Evolutionary conservation across 345 rosid species (phyloP).

Genomic region (Camelina laxa): DNA sequence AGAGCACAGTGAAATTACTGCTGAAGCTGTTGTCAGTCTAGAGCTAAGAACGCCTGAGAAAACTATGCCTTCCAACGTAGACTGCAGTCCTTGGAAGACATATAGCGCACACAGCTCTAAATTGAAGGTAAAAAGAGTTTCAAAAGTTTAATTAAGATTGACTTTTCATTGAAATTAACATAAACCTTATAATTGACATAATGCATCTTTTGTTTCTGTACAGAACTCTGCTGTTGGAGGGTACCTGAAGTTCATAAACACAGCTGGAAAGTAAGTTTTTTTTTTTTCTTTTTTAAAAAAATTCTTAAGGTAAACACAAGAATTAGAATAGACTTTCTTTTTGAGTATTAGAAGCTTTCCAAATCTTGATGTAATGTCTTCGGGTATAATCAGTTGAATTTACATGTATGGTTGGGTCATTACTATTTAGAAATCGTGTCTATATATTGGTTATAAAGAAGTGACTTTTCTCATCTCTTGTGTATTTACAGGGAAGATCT

Average conservation of each 20-base stretch:
- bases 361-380: neutral
- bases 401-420: constrained; percentile 12
- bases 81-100: constrained; percentile 56
- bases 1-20: constrained; percentile 11
- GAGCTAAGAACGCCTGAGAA: constrained; percentile 63
- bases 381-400: neutral
- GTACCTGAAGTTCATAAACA: constrained; percentile 66
- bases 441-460: neutral
- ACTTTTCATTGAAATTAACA: neutral
- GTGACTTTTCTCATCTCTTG: constrained; percentile 5
- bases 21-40: constrained; percentile 31
- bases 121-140: constrained; percentile 54
- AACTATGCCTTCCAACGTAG: constrained; percentile 33
- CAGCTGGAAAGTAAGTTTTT: constrained; percentile 67
- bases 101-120: constrained; percentile 51
- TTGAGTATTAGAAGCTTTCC: neutral
- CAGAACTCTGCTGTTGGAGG: constrained; percentile 68
- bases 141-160: neutral
- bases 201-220: neutral
- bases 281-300: neutral
- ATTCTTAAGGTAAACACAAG: neutral
- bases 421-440: neutral
- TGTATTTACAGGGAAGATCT: constrained; percentile 62
- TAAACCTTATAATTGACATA: neutral
- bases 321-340: constrained; percentile 16